phyloP scores from a whole-genome alignment of 495 filamentous ascomycete species.

The Lophiotrema nucula region DNA sequence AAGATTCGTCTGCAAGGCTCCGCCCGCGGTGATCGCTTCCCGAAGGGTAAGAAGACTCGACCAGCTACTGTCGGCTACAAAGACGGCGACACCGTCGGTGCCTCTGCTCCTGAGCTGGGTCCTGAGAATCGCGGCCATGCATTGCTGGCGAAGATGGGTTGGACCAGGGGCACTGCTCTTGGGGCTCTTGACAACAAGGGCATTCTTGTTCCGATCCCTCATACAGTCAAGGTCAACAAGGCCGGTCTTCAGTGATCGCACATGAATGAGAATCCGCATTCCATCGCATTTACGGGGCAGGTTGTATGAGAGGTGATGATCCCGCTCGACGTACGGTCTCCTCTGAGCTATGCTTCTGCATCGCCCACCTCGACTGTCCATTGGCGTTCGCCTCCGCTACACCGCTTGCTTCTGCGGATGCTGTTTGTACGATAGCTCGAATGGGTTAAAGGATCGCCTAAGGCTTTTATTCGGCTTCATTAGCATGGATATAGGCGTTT shows the following conservation, averaged over 20 bases:
- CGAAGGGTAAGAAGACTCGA: conserved; percentile 1
- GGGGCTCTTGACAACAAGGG: conserved; percentile 82
- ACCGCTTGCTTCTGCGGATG: no score
- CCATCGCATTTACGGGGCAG: no score
- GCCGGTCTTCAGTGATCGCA: conserved; percentile 67
- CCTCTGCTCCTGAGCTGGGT: conserved; percentile 77
- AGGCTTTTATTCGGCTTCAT: no score
- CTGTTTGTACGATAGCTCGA: no score
- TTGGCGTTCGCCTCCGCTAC: no score
- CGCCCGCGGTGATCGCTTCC: neutral
- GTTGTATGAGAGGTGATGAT: no score
- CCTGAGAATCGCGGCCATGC: conserved; percentile 77
- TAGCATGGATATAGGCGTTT: no score
- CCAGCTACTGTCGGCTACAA: conserved; percentile 50
- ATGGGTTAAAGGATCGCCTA: no score
- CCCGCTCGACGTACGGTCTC: no score
- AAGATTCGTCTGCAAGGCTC: conserved; percentile 44
- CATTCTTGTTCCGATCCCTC: conserved; percentile 79
- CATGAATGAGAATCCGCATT: no score
- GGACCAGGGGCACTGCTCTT: conserved; percentile 83
- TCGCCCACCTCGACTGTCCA: no score
- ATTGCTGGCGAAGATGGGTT: conserved; percentile 98
- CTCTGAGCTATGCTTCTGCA: no score
- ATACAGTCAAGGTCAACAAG: conserved; percentile 81
- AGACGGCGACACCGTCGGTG: conserved; percentile 90